Base-by-base conservation (phyloP, 495 filamentous ascomycete species). In the Tuber microsphaerosporum region DNA sequence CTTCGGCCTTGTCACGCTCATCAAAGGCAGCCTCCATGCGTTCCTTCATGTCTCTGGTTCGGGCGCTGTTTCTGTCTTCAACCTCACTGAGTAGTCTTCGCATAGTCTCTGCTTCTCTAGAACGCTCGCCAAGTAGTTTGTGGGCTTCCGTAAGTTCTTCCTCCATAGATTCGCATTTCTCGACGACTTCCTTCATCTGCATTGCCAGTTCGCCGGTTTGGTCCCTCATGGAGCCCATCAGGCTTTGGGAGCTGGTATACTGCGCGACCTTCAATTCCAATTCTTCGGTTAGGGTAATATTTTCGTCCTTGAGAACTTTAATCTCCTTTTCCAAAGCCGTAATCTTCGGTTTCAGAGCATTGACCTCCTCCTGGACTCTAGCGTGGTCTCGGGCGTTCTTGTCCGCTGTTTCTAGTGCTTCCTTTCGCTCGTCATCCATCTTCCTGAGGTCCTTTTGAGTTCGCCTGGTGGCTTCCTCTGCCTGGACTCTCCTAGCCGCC, bases 81-180 rank as follows among this genome's bases (percentile, higher is more conserved):
- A 93, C 93, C 74, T 98, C 95, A 69, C 90, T 91, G 12, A 99
- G 86, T 70, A 98, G 86, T 39, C 93, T 87, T 51, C 95, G 89
- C 94, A 99, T 97, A 2, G 93, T 97, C 84, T 99, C 94, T 4
- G 90, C 93, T 84, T 99, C 96, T 37, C 95, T 89, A n/a, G 92
- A 94, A 26, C 96, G 90, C 84, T 98, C 96, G 65, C 86, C 89
- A n/a, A 99, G 88, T 71, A 97, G 88, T 70, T 93, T 88, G 75
- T 97, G 94, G 20, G 92, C 90, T 81, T 99, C 96, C 26, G 89
- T 89, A 12, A 97, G 86, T 82, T 98, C 95, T 85, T 99, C 95
- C 79, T 97, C 94, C n/a, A 97, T 84, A 74, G 90, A 92, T 79
- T 97, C 94, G 73, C 89, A 90, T 76, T 93, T 91, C 51, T 90